Evolutionary conservation across 257 asterid species (phyloP).

Genomic region (Solanum ossicruentum): DNA sequence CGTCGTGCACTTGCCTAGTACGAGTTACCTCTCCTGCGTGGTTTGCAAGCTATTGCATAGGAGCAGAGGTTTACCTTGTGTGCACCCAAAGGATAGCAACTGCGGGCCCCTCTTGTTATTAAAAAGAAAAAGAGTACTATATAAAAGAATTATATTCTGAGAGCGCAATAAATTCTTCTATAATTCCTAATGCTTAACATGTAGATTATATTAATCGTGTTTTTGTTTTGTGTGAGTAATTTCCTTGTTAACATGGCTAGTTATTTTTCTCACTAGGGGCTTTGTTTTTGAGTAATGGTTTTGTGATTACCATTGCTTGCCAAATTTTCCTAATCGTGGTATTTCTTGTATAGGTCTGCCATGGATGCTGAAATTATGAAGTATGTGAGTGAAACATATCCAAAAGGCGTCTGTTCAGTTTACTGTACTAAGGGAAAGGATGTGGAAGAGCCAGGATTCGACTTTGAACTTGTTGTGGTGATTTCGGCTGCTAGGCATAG

Average conservation of each 20-base stretch:
- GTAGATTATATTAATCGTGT: not conserved
- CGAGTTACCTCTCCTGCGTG: no score
- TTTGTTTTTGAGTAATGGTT: not conserved
- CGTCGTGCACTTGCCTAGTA: no score
- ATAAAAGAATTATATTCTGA: not conserved
- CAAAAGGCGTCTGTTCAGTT: conserved; percentile 80
- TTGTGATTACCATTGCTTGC: not conserved
- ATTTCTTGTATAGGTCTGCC: conserved; percentile 43
- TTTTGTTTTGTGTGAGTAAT: not conserved
- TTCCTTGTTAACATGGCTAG: not conserved
- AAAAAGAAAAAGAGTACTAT: no score
- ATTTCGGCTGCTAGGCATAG: conserved; percentile 85
- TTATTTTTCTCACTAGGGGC: not conserved
- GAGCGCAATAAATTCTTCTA: not conserved
- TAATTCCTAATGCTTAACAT: not conserved
- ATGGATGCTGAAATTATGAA: conserved; percentile 74
- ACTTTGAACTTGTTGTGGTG: conserved; percentile 86
- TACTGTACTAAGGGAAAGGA: conserved; percentile 73
- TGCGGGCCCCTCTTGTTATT: no score
- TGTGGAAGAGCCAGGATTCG: conserved; percentile 73
- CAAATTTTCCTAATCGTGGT: conserved; percentile 3
- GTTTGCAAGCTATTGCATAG: no score
- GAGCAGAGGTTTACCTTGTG: no score
- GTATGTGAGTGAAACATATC: conserved; percentile 84
- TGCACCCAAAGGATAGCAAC: no score